Evolutionary conservation across 2,329 filamentous ascomycete genomes (phyloP).

Genomic region (Zymoseptoria crescenta): DNA sequence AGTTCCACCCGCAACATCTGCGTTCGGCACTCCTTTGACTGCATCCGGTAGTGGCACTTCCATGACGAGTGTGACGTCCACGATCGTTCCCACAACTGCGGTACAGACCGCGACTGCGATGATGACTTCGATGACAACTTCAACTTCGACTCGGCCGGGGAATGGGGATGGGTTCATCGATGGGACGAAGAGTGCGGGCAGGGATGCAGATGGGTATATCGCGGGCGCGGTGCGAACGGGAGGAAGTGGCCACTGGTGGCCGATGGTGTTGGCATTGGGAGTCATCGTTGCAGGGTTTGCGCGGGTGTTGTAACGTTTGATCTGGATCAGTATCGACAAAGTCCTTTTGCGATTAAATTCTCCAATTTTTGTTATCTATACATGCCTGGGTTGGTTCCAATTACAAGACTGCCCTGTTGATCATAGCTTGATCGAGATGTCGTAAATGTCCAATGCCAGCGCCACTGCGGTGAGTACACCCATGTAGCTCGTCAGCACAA

Average conservation of each 20-base stretch:
- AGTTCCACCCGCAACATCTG: too few relatives aligned
- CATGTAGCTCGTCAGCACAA: constrained; percentile 66
- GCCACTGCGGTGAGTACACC: constrained; percentile 59
- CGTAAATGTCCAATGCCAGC: constrained; percentile 54
- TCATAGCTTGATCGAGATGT: constrained; percentile 65
- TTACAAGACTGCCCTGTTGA: not conserved
- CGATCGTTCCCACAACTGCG: not conserved
- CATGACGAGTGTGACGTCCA: too few relatives aligned
- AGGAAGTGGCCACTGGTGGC: not conserved
- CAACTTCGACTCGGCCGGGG: not conserved
- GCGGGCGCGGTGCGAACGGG: not conserved
- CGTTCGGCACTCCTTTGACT: too few relatives aligned
- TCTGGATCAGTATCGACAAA: not conserved
- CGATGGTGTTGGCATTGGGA: not conserved
- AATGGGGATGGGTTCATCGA: constrained; percentile 10
- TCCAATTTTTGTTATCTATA: not conserved
- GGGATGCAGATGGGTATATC: not conserved
- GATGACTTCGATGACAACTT: constrained; percentile 1
- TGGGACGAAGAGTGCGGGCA: constrained; percentile 1
- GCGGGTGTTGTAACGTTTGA: not conserved
- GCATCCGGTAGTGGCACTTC: too few relatives aligned
- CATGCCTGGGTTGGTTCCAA: not conserved
- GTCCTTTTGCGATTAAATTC: not conserved
- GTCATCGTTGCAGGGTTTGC: not conserved
- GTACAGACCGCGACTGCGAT: not conserved